Percentiles rank a stretch among this genome's conserved stretches.
phyloP scores from a whole-genome alignment of 108 stramenopile genomes.

The Nitzschia sp. region DNA sequence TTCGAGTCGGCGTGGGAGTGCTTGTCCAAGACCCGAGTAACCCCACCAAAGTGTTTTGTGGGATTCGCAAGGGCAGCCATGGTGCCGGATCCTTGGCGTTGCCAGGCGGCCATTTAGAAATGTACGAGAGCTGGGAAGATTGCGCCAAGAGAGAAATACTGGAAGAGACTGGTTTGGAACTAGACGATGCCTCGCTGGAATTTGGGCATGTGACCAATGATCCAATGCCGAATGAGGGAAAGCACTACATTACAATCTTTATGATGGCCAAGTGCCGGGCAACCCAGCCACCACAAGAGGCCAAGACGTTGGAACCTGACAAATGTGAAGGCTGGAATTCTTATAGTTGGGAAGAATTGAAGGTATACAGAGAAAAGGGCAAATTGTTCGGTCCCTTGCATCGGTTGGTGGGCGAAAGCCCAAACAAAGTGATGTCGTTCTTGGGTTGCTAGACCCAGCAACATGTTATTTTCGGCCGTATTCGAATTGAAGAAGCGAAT shows the following conservation, averaged over 20 bases:
- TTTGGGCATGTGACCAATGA: slow-evolving; percentile 88
- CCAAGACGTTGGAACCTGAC: slow-evolving; percentile 77
- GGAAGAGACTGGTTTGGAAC: slow-evolving; percentile 78
- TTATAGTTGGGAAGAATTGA: slow-evolving; percentile 72
- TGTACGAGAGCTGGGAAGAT: slow-evolving; percentile 86
- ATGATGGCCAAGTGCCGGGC: slow-evolving; percentile 58
- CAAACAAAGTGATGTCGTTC: slow-evolving; percentile 49
- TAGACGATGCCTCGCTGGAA: slow-evolving; percentile 32
- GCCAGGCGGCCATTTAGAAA: slow-evolving; percentile 88
- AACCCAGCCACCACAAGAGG: slow-evolving; percentile 25
- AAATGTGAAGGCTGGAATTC: slow-evolving; percentile 91
- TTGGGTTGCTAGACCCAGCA: slow-evolving; percentile 13
- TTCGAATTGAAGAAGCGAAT: too few species aligned
- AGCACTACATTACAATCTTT: slow-evolving; percentile 90
- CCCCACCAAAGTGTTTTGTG: slow-evolving; percentile 61
- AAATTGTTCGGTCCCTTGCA: slow-evolving; percentile 76
- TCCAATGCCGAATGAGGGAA: slow-evolving; percentile 64
- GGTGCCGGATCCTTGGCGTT: slow-evolving; percentile 71
- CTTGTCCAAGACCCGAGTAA: slow-evolving; percentile 58
- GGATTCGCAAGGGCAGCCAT: slow-evolving; percentile 80
- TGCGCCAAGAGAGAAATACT: slow-evolving; percentile 83
- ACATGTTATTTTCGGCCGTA: too few species aligned
- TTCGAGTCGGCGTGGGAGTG: slow-evolving; percentile 85
- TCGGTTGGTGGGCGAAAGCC: slow-evolving; percentile 61
- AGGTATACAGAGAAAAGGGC: slow-evolving; percentile 17